Evolutionary conservation across 2,329 filamentous ascomycete genomes (phyloP), one percentile per base, ranked within the genome.

Genomic region (Diaporthe caulivora): DNA sequence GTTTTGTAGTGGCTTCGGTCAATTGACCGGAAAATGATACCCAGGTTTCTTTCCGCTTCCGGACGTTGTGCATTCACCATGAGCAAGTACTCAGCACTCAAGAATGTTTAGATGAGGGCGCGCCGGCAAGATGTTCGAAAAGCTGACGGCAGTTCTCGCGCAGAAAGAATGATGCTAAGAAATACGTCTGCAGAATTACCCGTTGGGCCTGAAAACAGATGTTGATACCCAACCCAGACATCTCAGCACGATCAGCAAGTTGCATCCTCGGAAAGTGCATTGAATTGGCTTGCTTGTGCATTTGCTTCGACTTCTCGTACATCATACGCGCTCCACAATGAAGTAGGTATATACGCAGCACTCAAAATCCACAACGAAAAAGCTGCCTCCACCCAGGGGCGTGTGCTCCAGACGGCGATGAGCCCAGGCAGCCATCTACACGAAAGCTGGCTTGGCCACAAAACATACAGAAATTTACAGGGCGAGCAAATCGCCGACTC

Each of bases 271-370:
- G 15, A 15, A 53, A 34, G 44, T 13, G 10, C 24, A 21, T 29
- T 62, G 49, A 1, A 53, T 42, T 62, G 49, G 1, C 42, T 42
- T 62, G 21, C 13, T 53, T 18, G 2, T 67, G 53, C 5, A 60
- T 68, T 29, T 68, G 24, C 37, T 13, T 54, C 47, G 21, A 7
- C 37, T 47, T 29, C 53, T 72, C 37, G 37, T 42, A 68, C 54
- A 74, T 44, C 21, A 53, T 55, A 24, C 34, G 34, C 62, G 34
- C 34, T 34, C 60, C 47, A 42, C 47, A 69, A 74, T 72, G 47
- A 74, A 74, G 47, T 74, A 69, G 72, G 62, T 74, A 72, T 69
- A 72, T 72, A 72, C 31, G 51, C 68, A 74, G 68, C 72, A 31
- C 54, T 62, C 37, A 58, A 62, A 62, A 67, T n/a, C 55, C 31